Conservation (phyloP, 352 stramenopile genomes). For the Thraustochytrium sp. region DNA sequence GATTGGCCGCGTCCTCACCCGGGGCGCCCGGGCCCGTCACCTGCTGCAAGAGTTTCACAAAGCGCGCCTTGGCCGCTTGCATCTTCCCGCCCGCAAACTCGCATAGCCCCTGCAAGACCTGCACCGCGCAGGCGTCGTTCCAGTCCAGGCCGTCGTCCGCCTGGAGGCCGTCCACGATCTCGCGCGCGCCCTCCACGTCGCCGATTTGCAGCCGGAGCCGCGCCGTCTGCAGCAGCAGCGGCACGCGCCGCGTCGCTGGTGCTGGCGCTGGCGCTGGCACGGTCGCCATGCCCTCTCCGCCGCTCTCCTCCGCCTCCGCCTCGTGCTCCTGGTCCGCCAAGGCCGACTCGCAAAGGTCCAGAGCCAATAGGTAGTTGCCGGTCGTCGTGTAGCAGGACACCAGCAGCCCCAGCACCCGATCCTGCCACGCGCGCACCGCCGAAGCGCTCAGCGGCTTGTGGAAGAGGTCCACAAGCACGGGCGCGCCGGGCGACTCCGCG, state of each 20-base stretch:
- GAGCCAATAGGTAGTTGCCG: background rate
- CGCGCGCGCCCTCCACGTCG: background rate
- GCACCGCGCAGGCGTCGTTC: background rate
- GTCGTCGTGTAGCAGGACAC: conserved; percentile 12
- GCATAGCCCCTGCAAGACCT: background rate
- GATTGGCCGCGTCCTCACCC: background rate
- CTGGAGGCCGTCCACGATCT: background rate
- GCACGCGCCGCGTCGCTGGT: background rate
- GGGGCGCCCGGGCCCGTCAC: background rate
- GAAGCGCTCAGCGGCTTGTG: background rate
- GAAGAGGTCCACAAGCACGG: background rate
- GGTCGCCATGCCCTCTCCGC: too few relatives aligned
- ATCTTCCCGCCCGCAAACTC: background rate
- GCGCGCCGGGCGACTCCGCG: too few relatives aligned
- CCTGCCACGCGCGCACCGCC: background rate
- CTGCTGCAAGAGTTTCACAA: background rate
- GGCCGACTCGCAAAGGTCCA: conserved; percentile 12
- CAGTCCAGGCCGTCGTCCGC: background rate
- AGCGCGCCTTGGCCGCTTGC: background rate
- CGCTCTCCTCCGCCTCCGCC: background rate
- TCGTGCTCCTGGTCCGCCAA: background rate
- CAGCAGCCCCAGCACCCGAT: conserved; percentile 16
- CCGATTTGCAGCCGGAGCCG: conserved; percentile 28
- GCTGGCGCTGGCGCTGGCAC: too few relatives aligned
- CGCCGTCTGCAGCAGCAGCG: background rate